Conservation (phyloP, 441 rosid genomes). For the Gossypium gossypioides region DNA sequence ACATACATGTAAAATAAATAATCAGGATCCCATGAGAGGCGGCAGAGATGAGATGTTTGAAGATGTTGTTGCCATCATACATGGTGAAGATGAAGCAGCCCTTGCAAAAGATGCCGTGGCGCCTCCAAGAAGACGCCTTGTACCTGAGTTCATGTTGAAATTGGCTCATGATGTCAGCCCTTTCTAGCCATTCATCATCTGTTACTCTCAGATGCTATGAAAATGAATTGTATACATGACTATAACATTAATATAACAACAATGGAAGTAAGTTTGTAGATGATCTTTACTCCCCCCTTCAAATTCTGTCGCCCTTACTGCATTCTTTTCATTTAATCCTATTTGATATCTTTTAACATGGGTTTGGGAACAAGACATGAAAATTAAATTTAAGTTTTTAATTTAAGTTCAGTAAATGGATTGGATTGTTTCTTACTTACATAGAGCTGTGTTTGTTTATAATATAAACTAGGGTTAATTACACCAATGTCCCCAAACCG, state of each 20-base stretch:
- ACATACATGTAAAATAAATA: neutral
- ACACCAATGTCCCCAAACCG: too few species aligned
- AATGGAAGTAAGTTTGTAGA: neutral
- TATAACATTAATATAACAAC: neutral
- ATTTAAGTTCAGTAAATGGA: neutral
- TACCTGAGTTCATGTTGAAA: slow-evolving; percentile 81
- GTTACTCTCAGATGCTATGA: neutral
- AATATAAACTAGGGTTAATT: too few species aligned
- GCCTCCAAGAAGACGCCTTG: slow-evolving; percentile 73
- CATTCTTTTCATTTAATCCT: neutral
- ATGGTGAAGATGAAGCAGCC: slow-evolving; percentile 48
- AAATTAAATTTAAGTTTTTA: neutral
- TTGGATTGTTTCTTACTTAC: neutral
- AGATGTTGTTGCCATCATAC: slow-evolving; percentile 56
- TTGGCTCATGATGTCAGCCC: slow-evolving; percentile 78
- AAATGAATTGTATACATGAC: neutral
- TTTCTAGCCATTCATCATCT: slow-evolving; percentile 30
- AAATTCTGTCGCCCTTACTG: neutral
- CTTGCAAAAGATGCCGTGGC: slow-evolving; percentile 45
- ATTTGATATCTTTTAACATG: neutral
- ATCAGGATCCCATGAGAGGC: slow-evolving; percentile 97
- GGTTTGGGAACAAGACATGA: neutral
- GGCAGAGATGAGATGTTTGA: slow-evolving; percentile 78
- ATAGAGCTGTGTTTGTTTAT: too few species aligned
- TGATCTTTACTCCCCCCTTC: neutral